Evolutionary conservation across 768 basidiomycete genomes (phyloP), one percentile per base, ranked within the genome.

Genomic region (Pholiota conissans): DNA sequence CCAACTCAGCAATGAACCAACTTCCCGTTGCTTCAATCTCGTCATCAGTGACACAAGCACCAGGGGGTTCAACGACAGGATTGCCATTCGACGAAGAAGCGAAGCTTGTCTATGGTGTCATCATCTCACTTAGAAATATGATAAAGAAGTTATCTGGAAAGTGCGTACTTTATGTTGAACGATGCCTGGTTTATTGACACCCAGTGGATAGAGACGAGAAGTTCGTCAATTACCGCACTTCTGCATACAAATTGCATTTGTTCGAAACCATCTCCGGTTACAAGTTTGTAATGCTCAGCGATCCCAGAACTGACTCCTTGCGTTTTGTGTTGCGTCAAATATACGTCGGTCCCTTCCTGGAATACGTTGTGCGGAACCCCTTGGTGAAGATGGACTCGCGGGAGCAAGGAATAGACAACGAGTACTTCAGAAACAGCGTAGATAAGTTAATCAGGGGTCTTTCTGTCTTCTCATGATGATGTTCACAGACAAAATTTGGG

Each of bases 81-180:
- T 76, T 99, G 18, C 79, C 96, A 5, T 98, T 99, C 64, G 97
- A 99, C 67, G 97, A 99, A 71, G 96, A 99, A 72, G 89, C 89
- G 1, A 99, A 99, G 69, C 82, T 99, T 59, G 95, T 99, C 0
- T 99, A 98, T 69, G 97, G 97, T 55, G 92, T 99, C 53, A 80
- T 98, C 13, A 77, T 98, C 40, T 95, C 93, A 6, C 69, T 99
- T 64, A 76, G 93, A 54, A 95, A 93, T 71, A 96, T 98, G 95
- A 79, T 96, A 68, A 96, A 87, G 79, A 98, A 97, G 72, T 73
- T 99, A 9, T 91, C 95, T 11, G 87, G 90, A 63, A 82, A 87
- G 96, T 95, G 62, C 37, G 76, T 64, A 30, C 29, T 7, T 20
- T 24, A 8, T n/a, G 20, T 32, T 52, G 5, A 14, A 10, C n/a